These are phyloP conservation scores for Trichoderma virens DNA, from an alignment of 495 filamentous ascomycete species.

Conservation along the genomic window DNA sequence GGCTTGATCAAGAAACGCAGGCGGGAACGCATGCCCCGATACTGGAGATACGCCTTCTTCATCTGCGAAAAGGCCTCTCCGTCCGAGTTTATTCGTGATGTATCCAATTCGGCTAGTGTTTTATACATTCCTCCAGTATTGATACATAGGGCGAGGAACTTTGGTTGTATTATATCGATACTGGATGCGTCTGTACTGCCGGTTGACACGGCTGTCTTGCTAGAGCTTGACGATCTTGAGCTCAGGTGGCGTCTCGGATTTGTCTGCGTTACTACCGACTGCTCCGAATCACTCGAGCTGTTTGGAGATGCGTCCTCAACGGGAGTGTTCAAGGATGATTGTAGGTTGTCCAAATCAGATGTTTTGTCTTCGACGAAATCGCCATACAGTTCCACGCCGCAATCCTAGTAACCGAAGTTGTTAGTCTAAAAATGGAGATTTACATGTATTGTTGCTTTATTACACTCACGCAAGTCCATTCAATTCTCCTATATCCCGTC, in stretches of 20 bases:
- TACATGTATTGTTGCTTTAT: too few relatives aligned
- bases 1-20: conserved; percentile 10
- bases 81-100: conserved; percentile 6
- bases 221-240: neutral
- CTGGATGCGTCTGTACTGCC: neutral
- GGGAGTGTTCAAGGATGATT: neutral
- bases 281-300: neutral
- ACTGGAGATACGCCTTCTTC: conserved; percentile 11
- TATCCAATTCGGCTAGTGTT: conserved; percentile 13
- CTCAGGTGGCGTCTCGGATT: neutral
- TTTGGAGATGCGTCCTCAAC: neutral
- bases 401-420: neutral
- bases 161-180: neutral
- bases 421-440: neutral
- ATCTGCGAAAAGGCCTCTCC: conserved; percentile 7
- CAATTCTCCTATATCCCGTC: neutral
- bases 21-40: conserved; percentile 8
- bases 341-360: neutral
- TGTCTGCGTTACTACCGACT: neutral
- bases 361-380: neutral
- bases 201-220: neutral
- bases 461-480: neutral
- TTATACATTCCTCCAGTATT: conserved; percentile 16
- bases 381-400: neutral
- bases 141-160: conserved; percentile 15